phyloP scores from a whole-genome alignment of 2,329 filamentous ascomycete genomes.

The Didymella pinodella region DNA sequence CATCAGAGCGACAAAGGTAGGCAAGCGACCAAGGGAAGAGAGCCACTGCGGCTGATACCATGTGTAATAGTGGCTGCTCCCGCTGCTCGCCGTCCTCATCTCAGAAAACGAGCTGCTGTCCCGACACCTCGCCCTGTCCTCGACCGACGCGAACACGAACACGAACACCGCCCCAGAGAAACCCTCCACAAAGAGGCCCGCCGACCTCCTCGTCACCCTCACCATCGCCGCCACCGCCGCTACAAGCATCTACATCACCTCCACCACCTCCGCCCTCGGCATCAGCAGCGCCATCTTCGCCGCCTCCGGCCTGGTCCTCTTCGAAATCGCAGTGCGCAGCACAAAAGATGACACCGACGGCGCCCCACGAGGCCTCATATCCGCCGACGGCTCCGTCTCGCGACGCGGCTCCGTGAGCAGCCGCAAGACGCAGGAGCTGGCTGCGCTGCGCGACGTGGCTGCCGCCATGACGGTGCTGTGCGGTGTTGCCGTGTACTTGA shows the following conservation, averaged over 20 bases:
- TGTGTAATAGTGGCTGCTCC: slow-evolving; percentile 42
- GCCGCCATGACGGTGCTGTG: slow-evolving; percentile 37
- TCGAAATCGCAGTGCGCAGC: slow-evolving; percentile 48
- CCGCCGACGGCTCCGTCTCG: slow-evolving; percentile 45
- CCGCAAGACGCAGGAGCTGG: slow-evolving; percentile 35
- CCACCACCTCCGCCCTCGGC: slow-evolving; percentile 51
- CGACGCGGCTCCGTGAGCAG: slow-evolving; percentile 39
- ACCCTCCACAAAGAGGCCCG: slow-evolving; percentile 31
- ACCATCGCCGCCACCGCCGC: slow-evolving; percentile 49
- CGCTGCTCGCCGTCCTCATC: slow-evolving; percentile 43
- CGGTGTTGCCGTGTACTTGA: slow-evolving; percentile 37
- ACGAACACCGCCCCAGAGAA: slow-evolving; percentile 30
- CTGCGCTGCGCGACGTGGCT: slow-evolving; percentile 43
- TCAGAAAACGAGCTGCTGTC: slow-evolving; percentile 39
- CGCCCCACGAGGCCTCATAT: slow-evolving; percentile 43
- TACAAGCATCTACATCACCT: slow-evolving; percentile 46
- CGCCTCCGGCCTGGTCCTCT: slow-evolving; percentile 52
- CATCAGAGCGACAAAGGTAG: slow-evolving; percentile 58
- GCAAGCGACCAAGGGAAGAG: too few species aligned
- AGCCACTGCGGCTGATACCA: background rate
- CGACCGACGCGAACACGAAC: slow-evolving; percentile 28
- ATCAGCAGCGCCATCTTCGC: slow-evolving; percentile 54
- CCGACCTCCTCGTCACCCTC: slow-evolving; percentile 42
- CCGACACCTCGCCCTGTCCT: slow-evolving; percentile 33
- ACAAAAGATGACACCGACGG: slow-evolving; percentile 35